Evolutionary conservation across 441 rosid species (phyloP).

Genomic region (Populus hybrid): DNA sequence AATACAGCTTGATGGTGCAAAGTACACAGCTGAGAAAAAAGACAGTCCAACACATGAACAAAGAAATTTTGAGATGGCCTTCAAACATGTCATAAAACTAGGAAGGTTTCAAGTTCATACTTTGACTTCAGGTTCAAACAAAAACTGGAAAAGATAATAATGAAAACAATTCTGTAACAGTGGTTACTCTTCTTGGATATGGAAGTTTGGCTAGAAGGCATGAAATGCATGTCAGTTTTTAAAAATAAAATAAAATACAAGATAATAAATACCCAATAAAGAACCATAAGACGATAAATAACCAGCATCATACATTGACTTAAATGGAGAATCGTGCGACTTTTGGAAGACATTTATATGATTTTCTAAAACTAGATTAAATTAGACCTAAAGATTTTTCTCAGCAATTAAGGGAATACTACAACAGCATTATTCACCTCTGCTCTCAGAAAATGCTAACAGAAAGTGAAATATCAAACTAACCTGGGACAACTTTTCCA

Average conservation of each 20-base stretch:
- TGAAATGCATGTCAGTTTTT: background rate
- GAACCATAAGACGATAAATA: background rate
- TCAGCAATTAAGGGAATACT: background rate
- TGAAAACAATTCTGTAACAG: background rate
- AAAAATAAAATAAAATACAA: background rate
- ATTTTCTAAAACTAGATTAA: background rate
- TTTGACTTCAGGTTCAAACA: background rate
- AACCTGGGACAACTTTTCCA: conserved; percentile 73
- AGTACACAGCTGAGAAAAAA: background rate
- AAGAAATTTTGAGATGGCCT: background rate
- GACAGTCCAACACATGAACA: background rate
- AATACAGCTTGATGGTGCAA: background rate
- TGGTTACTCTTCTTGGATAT: background rate
- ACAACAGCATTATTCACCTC: conserved; percentile 1
- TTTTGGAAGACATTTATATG: background rate
- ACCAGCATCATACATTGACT: too few relatives aligned
- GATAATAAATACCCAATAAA: background rate
- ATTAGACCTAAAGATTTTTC: background rate
- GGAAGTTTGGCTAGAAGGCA: background rate
- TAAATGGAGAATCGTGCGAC: background rate
- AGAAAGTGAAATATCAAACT: conserved; percentile 18
- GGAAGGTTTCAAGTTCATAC: background rate
- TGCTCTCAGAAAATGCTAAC: background rate
- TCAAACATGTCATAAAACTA: background rate
- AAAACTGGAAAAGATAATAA: background rate